Conservation (phyloP, 768 basidiomycete species). For the Lactarius hatsudake region DNA sequence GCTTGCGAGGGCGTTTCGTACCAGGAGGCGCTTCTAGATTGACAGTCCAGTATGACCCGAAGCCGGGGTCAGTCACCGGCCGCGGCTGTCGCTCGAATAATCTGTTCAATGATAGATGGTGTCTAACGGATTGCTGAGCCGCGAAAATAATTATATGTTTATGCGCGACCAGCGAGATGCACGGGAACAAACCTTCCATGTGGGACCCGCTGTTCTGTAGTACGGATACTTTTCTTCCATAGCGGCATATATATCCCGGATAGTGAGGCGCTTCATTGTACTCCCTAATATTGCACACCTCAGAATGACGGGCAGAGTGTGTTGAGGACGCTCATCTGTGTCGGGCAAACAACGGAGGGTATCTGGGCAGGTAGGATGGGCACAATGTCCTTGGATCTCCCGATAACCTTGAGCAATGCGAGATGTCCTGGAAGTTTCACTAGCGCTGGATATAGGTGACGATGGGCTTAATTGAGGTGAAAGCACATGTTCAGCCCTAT, state of each 20-base stretch:
- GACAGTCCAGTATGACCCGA: conserved; percentile 90
- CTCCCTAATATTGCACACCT: conserved; percentile 83
- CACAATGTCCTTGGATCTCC: conserved; percentile 45
- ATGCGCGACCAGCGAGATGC: neutral
- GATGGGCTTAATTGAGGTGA: conserved; percentile 18
- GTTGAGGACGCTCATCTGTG: conserved; percentile 75
- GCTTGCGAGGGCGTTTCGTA: conserved; percentile 80
- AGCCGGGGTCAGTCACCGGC: conserved; percentile 81
- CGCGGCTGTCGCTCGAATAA: conserved; percentile 80
- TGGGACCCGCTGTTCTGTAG: conserved; percentile 75
- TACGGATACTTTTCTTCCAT: conserved; percentile 86
- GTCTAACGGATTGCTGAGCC: conserved; percentile 78
- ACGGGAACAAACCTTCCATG: conserved; percentile 67
- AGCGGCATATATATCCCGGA: conserved; percentile 80
- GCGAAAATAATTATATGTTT: neutral
- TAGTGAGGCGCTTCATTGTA: conserved; percentile 70
- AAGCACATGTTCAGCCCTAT: conserved; percentile 12
- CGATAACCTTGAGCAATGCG: neutral
- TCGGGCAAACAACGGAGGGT: conserved; percentile 75
- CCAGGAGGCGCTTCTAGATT: conserved; percentile 82
- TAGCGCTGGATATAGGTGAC: conserved; percentile 21
- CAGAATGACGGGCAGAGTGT: conserved; percentile 81
- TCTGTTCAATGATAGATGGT: conserved; percentile 79
- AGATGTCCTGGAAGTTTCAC: conserved; percentile 7
- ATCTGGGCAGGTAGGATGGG: conserved; percentile 78